Evolutionary conservation across 2,329 filamentous ascomycete species (phyloP).

Genomic region (Samsoniella hepiali): DNA sequence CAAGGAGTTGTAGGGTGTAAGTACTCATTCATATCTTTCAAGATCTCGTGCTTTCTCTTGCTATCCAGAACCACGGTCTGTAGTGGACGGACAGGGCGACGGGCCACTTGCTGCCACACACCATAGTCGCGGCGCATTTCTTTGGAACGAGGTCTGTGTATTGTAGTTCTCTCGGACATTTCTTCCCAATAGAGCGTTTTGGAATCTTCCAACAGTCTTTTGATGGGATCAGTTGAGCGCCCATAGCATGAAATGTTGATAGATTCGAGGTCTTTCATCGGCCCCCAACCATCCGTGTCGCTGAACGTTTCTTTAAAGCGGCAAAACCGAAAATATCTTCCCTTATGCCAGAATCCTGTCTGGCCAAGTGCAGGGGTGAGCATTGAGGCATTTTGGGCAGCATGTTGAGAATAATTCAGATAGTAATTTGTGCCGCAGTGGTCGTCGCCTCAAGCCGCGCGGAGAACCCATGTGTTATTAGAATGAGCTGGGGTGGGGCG

Average conservation of each 20-base stretch:
- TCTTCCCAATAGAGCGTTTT: conserved; percentile 51
- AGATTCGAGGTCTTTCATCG: background rate
- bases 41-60: conserved; percentile 60
- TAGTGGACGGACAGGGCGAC: conserved; percentile 67
- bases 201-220: conserved; percentile 34
- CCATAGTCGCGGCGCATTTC: conserved; percentile 44
- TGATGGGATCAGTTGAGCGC: background rate
- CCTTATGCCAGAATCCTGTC: background rate
- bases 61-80: conserved; percentile 71
- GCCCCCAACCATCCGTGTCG: background rate
- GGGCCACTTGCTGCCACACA: conserved; percentile 55
- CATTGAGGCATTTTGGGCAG: background rate
- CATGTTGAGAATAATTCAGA: background rate
- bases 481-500: no score
- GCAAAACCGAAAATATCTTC: background rate
- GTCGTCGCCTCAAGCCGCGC: conserved; percentile 8
- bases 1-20: conserved; percentile 64
- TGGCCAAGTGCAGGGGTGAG: background rate
- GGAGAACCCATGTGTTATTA: no score
- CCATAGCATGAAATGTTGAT: background rate
- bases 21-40: conserved; percentile 75
- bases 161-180: conserved; percentile 53
- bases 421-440: conserved; percentile 32
- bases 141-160: conserved; percentile 51
- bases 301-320: background rate